Evolutionary conservation across 306 rosid genomes (phyloP).

Genomic region (Nissolia schottii): DNA sequence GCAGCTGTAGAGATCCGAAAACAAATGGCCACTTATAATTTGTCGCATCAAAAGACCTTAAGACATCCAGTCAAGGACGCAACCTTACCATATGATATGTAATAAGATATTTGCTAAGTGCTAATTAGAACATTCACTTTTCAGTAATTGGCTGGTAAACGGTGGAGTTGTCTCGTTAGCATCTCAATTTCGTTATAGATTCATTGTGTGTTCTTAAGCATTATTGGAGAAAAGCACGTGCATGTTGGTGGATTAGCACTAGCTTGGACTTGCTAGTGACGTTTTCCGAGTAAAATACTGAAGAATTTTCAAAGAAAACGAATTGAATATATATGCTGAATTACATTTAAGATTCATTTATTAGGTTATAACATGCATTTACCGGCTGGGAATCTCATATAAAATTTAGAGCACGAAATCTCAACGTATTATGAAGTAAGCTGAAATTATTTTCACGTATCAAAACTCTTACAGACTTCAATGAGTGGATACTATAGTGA

Average conservation of each 20-base stretch:
- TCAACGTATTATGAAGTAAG: background rate
- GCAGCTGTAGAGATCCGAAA: background rate
- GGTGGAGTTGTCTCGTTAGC: conserved; percentile 8
- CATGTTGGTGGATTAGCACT: background rate
- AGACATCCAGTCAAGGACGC: conserved; percentile 7
- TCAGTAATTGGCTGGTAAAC: background rate
- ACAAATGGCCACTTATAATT: background rate
- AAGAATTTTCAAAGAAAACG: background rate
- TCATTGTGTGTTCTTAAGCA: background rate
- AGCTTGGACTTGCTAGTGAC: too few species aligned
- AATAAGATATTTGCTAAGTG: background rate
- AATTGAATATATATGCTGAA: background rate
- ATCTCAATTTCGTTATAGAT: background rate
- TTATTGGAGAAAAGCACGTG: background rate
- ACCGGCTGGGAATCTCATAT: background rate
- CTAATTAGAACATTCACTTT: background rate
- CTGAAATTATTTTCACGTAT: background rate
- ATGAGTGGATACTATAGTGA: too few species aligned
- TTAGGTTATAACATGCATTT: background rate
- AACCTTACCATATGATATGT: background rate
- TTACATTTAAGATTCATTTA: background rate
- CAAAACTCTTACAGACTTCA: background rate
- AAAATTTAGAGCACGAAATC: background rate
- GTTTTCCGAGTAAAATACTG: background rate
- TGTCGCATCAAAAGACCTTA: background rate